Evolutionary conservation across 768 basidiomycete species (phyloP).

Genomic region (Collybia mongolica): DNA sequence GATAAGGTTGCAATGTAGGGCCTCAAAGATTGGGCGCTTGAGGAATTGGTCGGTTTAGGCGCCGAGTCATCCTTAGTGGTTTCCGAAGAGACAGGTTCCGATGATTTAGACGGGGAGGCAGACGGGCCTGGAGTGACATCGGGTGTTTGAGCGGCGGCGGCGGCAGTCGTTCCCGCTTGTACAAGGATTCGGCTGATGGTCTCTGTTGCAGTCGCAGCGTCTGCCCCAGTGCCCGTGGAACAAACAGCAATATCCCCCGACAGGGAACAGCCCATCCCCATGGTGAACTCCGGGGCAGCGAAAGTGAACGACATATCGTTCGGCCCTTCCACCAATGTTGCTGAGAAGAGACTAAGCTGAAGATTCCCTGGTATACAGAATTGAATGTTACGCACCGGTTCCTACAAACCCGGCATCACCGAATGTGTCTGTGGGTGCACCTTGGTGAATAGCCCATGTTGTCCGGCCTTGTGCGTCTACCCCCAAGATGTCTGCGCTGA

Average conservation of each 20-base stretch:
- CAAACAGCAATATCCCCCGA: slow-evolving; percentile 18
- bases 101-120: slow-evolving; percentile 1
- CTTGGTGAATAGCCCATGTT: slow-evolving; percentile 23
- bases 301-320: slow-evolving; percentile 19
- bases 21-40: slow-evolving; percentile 1
- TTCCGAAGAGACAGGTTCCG: slow-evolving; percentile 12
- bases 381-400: slow-evolving; percentile 13
- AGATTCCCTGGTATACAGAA: neutral
- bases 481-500: slow-evolving; percentile 24
- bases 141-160: neutral
- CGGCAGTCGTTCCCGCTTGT: slow-evolving; percentile 17
- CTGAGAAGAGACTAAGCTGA: slow-evolving; percentile 8
- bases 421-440: slow-evolving; percentile 11
- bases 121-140: neutral
- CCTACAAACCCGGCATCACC: slow-evolving; percentile 14
- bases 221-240: slow-evolving; percentile 13
- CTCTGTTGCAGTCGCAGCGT: slow-evolving; percentile 16
- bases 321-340: slow-evolving; percentile 24
- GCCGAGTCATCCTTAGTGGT: slow-evolving; percentile 8
- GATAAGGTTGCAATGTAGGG: slow-evolving; percentile 8
- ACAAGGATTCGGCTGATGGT: slow-evolving; percentile 11
- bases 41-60: slow-evolving; percentile 14
- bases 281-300: slow-evolving; percentile 4
- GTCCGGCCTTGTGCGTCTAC: slow-evolving; percentile 23
- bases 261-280: slow-evolving; percentile 17